Percentiles rank a stretch among this genome's conserved stretches.
Conservation (phyloP, 2,329 filamentous ascomycete species). For the Grosmannia penicillata region DNA sequence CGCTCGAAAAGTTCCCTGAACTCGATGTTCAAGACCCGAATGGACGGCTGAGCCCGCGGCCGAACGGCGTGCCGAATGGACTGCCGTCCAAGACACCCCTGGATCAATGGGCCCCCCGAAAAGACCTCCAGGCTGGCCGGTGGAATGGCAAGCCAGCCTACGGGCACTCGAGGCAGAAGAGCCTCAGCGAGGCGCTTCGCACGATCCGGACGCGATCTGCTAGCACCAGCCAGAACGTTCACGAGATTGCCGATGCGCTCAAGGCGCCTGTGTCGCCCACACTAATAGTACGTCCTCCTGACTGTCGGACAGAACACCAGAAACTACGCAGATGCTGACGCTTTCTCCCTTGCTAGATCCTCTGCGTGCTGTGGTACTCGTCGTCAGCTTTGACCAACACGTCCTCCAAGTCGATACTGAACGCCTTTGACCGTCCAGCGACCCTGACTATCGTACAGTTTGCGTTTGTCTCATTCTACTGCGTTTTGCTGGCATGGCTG, state of each 20-base stretch:
- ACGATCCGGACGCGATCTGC: slow-evolving; percentile 67
- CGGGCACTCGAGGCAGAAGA: slow-evolving; percentile 64
- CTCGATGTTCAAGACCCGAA: slow-evolving; percentile 22
- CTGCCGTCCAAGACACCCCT: slow-evolving; percentile 12
- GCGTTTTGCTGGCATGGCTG: slow-evolving; percentile 63
- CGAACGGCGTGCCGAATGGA: slow-evolving; percentile 16
- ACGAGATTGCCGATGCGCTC: slow-evolving; percentile 82
- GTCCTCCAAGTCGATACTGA: slow-evolving; percentile 93
- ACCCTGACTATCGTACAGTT: slow-evolving; percentile 91
- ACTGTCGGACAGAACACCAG: too few relatives aligned
- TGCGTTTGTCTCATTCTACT: slow-evolving; percentile 79
- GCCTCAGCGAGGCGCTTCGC: slow-evolving; percentile 73
- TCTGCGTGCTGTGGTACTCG: slow-evolving; percentile 87
- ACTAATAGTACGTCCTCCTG: slow-evolving; percentile 53
- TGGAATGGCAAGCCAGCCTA: slow-evolving; percentile 12
- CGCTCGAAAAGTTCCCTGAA: slow-evolving; percentile 45
- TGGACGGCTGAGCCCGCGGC: slow-evolving; percentile 11
- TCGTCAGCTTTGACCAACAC: slow-evolving; percentile 95
- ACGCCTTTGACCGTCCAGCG: slow-evolving; percentile 76
- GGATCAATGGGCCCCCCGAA: slow-evolving; percentile 45
- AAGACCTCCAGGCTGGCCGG: slow-evolving; percentile 24
- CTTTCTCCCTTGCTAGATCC: slow-evolving; percentile 34
- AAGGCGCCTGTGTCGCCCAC: slow-evolving; percentile 79
- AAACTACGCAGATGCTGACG: background rate
- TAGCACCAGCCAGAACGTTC: slow-evolving; percentile 83